phyloP scores from a whole-genome alignment of 177 flowering plant genomes.

The Vitis hybrid region DNA sequence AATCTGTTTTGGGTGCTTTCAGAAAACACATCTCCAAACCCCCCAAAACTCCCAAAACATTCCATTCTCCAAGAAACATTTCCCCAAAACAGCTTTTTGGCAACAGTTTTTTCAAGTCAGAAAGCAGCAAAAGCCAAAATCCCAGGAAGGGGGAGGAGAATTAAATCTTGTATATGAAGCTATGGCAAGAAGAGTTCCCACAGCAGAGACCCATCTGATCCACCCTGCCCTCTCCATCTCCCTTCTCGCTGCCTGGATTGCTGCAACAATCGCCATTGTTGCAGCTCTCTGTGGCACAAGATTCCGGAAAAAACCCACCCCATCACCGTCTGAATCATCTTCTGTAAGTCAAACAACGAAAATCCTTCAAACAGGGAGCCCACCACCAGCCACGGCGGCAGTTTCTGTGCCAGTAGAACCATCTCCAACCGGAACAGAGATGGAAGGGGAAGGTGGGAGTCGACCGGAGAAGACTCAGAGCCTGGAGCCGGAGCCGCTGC shows the following conservation, averaged over 20 bases:
- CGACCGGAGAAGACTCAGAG: too few species aligned
- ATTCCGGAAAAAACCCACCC: constrained; percentile 11
- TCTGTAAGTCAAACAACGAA: background rate
- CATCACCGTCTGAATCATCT: constrained; percentile 15
- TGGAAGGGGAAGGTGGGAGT: too few species aligned
- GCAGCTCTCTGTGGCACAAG: constrained; percentile 33
- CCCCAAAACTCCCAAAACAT: background rate
- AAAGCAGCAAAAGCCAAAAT: background rate
- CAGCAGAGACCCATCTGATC: constrained; percentile 8
- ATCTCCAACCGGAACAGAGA: too few species aligned
- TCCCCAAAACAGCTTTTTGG: background rate
- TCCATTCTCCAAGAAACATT: background rate
- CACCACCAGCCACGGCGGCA: background rate
- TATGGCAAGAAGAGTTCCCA: constrained; percentile 47
- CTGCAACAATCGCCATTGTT: constrained; percentile 28
- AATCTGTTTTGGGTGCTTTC: constrained; percentile 17
- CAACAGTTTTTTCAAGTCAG: background rate
- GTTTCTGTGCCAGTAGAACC: too few species aligned
- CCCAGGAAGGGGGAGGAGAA: background rate
- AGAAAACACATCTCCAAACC: background rate
- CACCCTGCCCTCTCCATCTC: constrained; percentile 26
- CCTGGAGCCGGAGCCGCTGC: constrained; percentile 13
- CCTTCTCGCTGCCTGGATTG: constrained; percentile 22
- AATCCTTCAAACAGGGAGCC: background rate
- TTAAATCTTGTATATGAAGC: background rate